Base-by-base conservation (phyloP, 192 early-diverging fungal genomes). In the Entomortierella beljakovae region DNA sequence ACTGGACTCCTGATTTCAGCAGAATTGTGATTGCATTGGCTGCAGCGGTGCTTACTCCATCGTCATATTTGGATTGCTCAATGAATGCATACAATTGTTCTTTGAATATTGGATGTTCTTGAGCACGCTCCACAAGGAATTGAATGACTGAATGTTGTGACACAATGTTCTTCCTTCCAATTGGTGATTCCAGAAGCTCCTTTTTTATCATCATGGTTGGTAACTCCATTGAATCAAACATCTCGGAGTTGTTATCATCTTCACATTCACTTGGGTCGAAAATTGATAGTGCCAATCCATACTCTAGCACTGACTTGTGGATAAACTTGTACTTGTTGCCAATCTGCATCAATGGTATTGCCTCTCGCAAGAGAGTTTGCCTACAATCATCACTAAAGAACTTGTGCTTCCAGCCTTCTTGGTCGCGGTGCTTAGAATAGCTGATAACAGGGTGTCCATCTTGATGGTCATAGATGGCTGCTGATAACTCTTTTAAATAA, bases 91-190 rank as follows among this genome's bases (percentile, higher is more conserved):
- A 46, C 4, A 68, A 57, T 25, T 51, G 31, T 20, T 42, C 6
- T 23, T 68, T 29, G 25, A 68, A 68, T 2, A 26, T 3, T 16
- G 48, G 34, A 1, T 68, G 32, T 1, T 34, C 23, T 28, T 68
- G 66, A 10, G 52, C 66, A 25, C 22, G 40, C 46, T 68, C 66
- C 4, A 46, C 43, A 20, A 68, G 23, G 25, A 68, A 68, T 11
- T 55, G 56, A 0, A 59, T 0, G 11, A 68, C 43, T 6, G 57
- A 58, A 16, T 55, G 56, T 48, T 68, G 33, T 1, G 32, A 37
- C 37, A 59, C 66, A 13, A 68, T 20, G 20, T 22, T 38, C 25
- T 26, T 57, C 43, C 53, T 29, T 1, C 4, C 2, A 55, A 68
- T 51, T 6, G 66, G 66, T 22, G 61, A 52, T 8, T 43, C 42